Evolutionary conservation across 257 asterid genomes (phyloP), one percentile per base, ranked within the genome.

Genomic region (Linderniella brevidens): DNA sequence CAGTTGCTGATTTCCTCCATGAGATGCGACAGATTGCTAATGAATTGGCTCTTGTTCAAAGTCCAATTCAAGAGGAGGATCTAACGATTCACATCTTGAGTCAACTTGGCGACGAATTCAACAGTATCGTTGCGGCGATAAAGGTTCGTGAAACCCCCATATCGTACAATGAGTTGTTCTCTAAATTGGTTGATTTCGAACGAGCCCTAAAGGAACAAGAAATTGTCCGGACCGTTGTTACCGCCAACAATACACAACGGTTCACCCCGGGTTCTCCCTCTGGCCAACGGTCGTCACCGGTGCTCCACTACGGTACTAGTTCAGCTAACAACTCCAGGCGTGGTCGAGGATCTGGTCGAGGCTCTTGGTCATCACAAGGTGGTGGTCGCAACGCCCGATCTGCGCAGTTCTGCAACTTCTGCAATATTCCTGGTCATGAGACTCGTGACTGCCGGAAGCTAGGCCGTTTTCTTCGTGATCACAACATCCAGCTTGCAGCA

Each of bases 1-100:
- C 48, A n/a, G 18, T 43, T 13, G 14, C 17, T 11, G 48, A 43
- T 8, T 43, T 11, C 17, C 13, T 43, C 2, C 48, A 0, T 43
- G 48, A 43, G 9, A 43, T 43, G 48, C 3, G 48, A 14, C 10
- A 15, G 15, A 43, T 43, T 43, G 48, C 3, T 14, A 18, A 43
- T 13, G 48, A 43, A n/a, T 13, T 43, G 3, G 48, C 17, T 18
- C 9, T 43, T 11, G 3, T 18, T 14, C 48, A 43, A 43, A 43
- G 48, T 13, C 48, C 48, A 11, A 14, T 43, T 14, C 18, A 15
- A 11, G 48, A 43, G 17, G 48, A 43, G 18, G 48, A 43, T 43
- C 48, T 43, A 11, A 14, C 18, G 15, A 18, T 43, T 11, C 48
- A 43, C 18, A 4, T 43, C 48, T n/a, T 43, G 11, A 11, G 16